Evolutionary conservation across 2,329 filamentous ascomycete species (phyloP), one percentile per base, ranked within the genome.

Genomic region (Cryphonectria parasitica): DNA sequence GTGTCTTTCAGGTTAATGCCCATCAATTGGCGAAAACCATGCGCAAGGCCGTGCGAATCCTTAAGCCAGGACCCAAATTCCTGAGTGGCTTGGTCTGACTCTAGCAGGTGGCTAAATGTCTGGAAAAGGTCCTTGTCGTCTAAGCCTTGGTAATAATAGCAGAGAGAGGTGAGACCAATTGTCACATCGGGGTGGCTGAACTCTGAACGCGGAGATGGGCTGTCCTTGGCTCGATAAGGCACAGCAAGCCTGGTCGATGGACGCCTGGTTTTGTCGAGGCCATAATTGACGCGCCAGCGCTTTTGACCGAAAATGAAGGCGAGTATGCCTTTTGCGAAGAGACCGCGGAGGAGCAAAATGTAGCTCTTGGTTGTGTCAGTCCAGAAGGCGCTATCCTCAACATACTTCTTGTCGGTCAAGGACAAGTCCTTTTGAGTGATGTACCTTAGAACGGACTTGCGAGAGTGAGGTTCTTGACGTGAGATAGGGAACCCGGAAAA

Each of bases 271-370:
- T 74, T 71, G 74, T 89, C 84, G 0, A 87, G 79, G 0, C 91
- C 90, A 70, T 90, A 93, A 68, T 91, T 85, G 0, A 93, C 90
- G 2, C 86, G 79, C 88, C 88, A 93, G 0, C 90, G 81, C 74
- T 91, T 92, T 17, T 85, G 78, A 0, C 79, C 77, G 0, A 92
- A 78, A 0, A 80, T 81, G 70, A 90, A 90, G 0, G 74, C 74
- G 0, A 92, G 74, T 0, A 92, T 79, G 0, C 88, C 85, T 0
- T 82, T 78, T 0, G 87, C 86, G 10, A 92, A 77, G 0, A 92
- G 81, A 0, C 90, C 85, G 39, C 87, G 80, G 0, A 90, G 75
- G 2, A 89, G 77, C 0, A 89, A 77, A 0, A 90, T 75, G 0
- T 79, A 76, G 1, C 75, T 74, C 43, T 77, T 79, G 0, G 77